Evolutionary conservation across 345 rosid genomes (phyloP), one percentile per base, ranked within the genome.

Genomic region (Eucalyptus cloeziana): DNA sequence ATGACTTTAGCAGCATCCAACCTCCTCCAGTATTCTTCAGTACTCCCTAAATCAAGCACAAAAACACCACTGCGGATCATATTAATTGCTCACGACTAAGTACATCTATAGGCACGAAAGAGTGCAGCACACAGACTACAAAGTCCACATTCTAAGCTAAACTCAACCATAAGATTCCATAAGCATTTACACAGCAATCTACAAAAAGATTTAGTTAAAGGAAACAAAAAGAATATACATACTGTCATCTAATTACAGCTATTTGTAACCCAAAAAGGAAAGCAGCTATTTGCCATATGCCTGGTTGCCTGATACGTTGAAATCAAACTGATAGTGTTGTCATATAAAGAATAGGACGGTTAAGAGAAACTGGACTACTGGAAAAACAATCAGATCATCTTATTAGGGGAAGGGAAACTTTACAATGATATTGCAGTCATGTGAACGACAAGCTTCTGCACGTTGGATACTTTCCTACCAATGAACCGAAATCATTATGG

Each of bases 21-120:
- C 90, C 99, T 95, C 93, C 93, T 94, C 99, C 99, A 97, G 90
- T 94, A 96, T 87, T 97, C 98, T 86, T 94, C 98, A 13, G 98
- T 96, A 87, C 99, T 97, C 86, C 98, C 98, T 97, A 90, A 88
- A 93, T 54, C 86, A 90, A 85, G 14, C 87, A 86, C 33, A 90
- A 71, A 51, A 62, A 86, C 88, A 49, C 25, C 83, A 81, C 49
- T 45, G n/a, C 2, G 14, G 58, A 40, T 51, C 27, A 62, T 30
- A 30, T 62, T 30, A 27, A 62, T 62, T 62, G 14, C 33, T 62
- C 62, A 56, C 33, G 13, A 15, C 69, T 62, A 62, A 62, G 69
- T 27, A 62, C 69, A 62, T 5, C 50, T 43, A 87, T 27, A 64
- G 33, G 51, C 69, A 31, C 43, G 30, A 58, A 62, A 19, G 86